Evolutionary conservation across 371 early-diverging fungal species (phyloP), one percentile per base, ranked within the genome.

Genomic region (Enterospora canceri): DNA sequence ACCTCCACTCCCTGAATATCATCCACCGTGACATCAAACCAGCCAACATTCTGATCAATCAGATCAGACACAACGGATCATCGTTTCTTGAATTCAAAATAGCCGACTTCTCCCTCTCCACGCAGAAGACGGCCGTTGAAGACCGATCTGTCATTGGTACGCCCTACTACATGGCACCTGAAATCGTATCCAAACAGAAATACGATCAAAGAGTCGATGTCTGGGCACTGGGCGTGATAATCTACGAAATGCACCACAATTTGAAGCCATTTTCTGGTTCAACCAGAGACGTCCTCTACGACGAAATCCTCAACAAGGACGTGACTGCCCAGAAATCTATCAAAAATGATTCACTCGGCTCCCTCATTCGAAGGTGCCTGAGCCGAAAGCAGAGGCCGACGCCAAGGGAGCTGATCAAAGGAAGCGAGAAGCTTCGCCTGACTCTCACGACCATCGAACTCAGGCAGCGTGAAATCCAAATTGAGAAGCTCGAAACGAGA

Each of bases 171-270:
- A 75, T 80, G 70, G 80, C 80, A 46, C 80, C 80, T 8, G 80
- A 76, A 58, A 62, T 73, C 3, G 33, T 67, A n/a, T 19, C n/a
- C n/a, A 60, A 55, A 62, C 26, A 19, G 4, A 48, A 65, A 54
- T 84, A 85, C 34, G 82, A 81, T 65, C 84, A 85, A 77, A 85
- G 86, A 62, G 88, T 91, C 2, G 98, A 97, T 78, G 80, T 89
- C 28, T 97, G 98, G 98, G 90, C 96, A 12, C 76, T 96, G 21
- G 98, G 94, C 0, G 93, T 94, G 79, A 92, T 96, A 18, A 83
- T 92, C 1, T 95, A 86, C 79, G 94, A 95, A 79, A 79, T 97
- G 82, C 77, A 91, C 8, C 84, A 87, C 23, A 94, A 92, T 2
- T 80, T 82, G 51, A 91, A 92, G 15, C 96, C 96, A 0, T 96